These are phyloP conservation scores for Podaxis sp. DNA, from an alignment of 768 basidiomycete genomes.

Conservation along the genomic window DNA sequence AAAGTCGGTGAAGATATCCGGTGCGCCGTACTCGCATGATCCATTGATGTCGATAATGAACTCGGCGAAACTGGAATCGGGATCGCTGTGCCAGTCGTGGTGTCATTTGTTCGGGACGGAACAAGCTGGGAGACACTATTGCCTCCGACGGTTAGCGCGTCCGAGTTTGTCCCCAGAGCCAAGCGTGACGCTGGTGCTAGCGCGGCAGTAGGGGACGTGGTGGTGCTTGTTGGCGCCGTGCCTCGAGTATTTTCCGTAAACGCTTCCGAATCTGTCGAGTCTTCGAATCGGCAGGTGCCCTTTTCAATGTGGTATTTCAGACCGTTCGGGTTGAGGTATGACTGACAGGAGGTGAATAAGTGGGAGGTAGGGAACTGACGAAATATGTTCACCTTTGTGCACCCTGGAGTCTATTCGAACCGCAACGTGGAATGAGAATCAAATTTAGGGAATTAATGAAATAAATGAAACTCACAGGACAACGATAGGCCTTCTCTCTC, in stretches of 20 bases:
- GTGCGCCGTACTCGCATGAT: background rate
- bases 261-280: conserved; percentile 13
- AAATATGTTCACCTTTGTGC: conserved; percentile 46
- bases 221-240: background rate
- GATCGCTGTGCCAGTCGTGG: too few relatives aligned
- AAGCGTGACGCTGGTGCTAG: background rate
- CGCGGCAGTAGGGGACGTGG: background rate
- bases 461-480: conserved; percentile 40
- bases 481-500: conserved; percentile 48
- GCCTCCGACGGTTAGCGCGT: background rate
- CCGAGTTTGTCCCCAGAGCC: background rate
- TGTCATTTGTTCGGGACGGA: background rate
- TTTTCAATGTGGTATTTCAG: conserved; percentile 68
- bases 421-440: conserved; percentile 3
- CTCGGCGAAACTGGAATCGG: background rate
- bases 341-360: conserved; percentile 26
- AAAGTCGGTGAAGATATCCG: background rate
- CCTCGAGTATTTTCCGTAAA: conserved; percentile 9
- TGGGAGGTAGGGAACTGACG: background rate
- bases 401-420: conserved; percentile 39
- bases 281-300: conserved; percentile 56
- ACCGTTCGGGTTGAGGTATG: conserved; percentile 67
- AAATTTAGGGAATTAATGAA: background rate
- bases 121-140: background rate
- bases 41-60: background rate